Percentiles rank a stretch among this genome's conserved stretches.
Conservation (phyloP, 805 yeast species). For the Candida saitoana region DNA sequence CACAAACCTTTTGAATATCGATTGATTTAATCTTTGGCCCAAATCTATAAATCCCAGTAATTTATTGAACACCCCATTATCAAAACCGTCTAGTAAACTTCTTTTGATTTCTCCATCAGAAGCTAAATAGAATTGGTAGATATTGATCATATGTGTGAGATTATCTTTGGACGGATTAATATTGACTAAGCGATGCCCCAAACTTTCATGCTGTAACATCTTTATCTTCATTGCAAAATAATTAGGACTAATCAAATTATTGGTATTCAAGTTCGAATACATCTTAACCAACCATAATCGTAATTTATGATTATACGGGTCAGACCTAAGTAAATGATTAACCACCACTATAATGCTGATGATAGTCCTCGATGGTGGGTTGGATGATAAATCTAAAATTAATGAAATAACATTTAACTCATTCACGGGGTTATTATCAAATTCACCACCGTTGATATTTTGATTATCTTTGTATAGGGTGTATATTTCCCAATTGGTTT, state of each 20-base stretch:
- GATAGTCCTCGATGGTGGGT: constrained; percentile 21
- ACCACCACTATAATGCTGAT: constrained; percentile 48
- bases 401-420: constrained; percentile 60
- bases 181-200: constrained; percentile 46
- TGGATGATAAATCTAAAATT: constrained; percentile 13
- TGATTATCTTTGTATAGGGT: constrained; percentile 23
- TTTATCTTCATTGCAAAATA: constrained; percentile 60
- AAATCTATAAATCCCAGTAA: constrained; percentile 63
- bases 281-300: constrained; percentile 67
- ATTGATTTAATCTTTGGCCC: constrained; percentile 46
- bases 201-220: constrained; percentile 71
- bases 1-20: constrained; percentile 43
- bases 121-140: constrained; percentile 50
- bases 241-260: constrained; percentile 44
- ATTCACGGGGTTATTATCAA: constrained; percentile 70
- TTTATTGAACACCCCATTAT: constrained; percentile 60
- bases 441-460: constrained; percentile 37
- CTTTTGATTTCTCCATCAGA: constrained; percentile 49
- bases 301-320: constrained; percentile 69
- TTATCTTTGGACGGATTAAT: constrained; percentile 40
- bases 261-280: constrained; percentile 56
- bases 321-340: constrained; percentile 52
- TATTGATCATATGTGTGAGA: constrained; percentile 29
- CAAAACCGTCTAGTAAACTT: constrained; percentile 51
- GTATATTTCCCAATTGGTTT: constrained; percentile 15